Evolutionary conservation across 495 filamentous ascomycete species (phyloP), one percentile per base, ranked within the genome.

Genomic region (Chaetomium cochliodes): DNA sequence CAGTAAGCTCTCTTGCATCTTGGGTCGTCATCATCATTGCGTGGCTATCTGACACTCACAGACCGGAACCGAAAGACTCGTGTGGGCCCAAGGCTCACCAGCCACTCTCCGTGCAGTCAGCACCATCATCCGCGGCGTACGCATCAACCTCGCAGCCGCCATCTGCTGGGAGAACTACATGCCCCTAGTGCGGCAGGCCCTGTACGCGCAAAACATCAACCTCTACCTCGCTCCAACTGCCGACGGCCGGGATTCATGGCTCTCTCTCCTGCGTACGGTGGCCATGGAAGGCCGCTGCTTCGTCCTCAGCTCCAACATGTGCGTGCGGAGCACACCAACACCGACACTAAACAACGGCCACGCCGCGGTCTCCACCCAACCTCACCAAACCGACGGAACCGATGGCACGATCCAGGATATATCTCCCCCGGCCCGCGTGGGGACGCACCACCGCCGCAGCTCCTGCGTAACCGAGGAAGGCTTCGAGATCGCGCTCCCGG

Each of bases 81-180:
- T 97, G 41, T 98, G 93, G 93, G 93, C 89, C 0, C 89, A 96
- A 70, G 93, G 93, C 20, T 90, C 88, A 0, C 82, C 92, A 0
- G 85, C 87, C 0, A 93, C 92, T 1, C 84, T 98, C 33, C 86
- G 86, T 60, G 93, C 93, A 0, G 82, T 97, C 2, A 90, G 86
- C 23, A 92, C 92, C 0, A 84, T 80, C n/a, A 88, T 98, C 65
- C 84, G 86, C 23, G 91, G 90, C 23, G 85, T 93, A 16, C 85
- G 84, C 51, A 76, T 98, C 22, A 92, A 87, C 18, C 77, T 97
- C 8, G 93, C 87, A 0, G 86, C 91, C 0, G 93, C 93, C 2
- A 96, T 98, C 49, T 98, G 93, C 79, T 98, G 93, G 93, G 93
- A 98, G 76, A 97, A 92, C 67, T 96, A 91, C 72, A 98, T 98